Percentiles rank a stretch among this genome's conserved stretches.
Evolutionary conservation across 2,329 filamentous ascomycete species (phyloP).

Genomic region (Cercospora canescens): DNA sequence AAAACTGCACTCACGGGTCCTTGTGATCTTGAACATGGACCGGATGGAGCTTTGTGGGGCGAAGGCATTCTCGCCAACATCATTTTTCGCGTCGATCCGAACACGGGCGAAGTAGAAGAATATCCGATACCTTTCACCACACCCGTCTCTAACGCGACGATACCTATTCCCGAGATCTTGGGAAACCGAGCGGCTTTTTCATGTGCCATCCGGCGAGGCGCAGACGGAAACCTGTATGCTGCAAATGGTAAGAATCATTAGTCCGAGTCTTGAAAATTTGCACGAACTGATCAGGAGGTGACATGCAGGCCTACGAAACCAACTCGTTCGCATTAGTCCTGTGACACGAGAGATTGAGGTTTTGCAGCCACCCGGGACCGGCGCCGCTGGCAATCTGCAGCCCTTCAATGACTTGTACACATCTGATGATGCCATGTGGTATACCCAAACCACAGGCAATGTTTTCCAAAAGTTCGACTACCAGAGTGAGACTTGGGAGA

Average conservation of each 20-base stretch:
- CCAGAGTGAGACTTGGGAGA: constrained; percentile 19
- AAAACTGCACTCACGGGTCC: constrained; percentile 18
- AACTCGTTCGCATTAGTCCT: constrained; percentile 27
- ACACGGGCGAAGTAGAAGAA: constrained; percentile 19
- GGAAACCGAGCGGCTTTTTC: constrained; percentile 21
- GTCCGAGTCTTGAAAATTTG: no score
- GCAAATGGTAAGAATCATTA: background rate
- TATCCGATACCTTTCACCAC: constrained; percentile 25
- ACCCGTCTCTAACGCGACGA: constrained; percentile 16
- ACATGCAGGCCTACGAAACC: constrained; percentile 28
- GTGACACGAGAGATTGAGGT: constrained; percentile 14
- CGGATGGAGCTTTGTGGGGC: constrained; percentile 26
- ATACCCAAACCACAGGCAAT: constrained; percentile 27
- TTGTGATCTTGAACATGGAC: constrained; percentile 22
- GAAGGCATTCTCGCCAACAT: constrained; percentile 23
- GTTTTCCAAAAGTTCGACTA: constrained; percentile 23
- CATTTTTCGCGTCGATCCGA: constrained; percentile 23
- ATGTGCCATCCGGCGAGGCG: constrained; percentile 15
- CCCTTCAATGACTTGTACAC: constrained; percentile 28
- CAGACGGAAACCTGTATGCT: constrained; percentile 27
- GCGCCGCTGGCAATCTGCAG: constrained; percentile 22
- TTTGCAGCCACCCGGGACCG: constrained; percentile 25
- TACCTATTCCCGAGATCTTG: constrained; percentile 4
- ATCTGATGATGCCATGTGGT: constrained; percentile 23
- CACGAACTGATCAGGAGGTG: background rate